Percentiles rank a stretch among this genome's conserved stretches.
Conservation (phyloP, 2,329 filamentous ascomycete genomes). For the Diaporthe batatas region DNA sequence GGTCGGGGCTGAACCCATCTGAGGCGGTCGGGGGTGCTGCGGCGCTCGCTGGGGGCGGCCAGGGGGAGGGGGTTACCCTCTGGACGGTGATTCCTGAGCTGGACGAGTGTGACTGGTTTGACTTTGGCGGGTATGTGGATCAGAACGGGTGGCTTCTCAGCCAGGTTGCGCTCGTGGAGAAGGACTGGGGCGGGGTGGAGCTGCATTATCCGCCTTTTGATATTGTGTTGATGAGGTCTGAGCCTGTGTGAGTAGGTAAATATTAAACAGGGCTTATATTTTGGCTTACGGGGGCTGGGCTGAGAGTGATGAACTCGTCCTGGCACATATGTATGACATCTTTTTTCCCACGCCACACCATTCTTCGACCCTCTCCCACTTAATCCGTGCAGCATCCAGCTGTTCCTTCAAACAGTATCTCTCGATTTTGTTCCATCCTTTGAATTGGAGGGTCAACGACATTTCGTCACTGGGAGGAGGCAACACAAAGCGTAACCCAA, state of each 20-base stretch:
- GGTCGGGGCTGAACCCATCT: constrained; percentile 11
- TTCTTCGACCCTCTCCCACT: no score
- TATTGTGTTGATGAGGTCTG: constrained; percentile 16
- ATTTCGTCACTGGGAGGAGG: neutral
- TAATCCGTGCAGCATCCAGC: no score
- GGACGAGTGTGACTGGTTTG: constrained; percentile 26
- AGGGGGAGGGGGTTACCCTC: neutral
- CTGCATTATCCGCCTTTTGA: constrained; percentile 26
- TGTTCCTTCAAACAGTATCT: no score
- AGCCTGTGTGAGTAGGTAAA: neutral
- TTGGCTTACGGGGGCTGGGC: no score
- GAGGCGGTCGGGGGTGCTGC: neutral
- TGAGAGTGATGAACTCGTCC: no score
- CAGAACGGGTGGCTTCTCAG: constrained; percentile 7
- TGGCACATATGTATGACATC: no score
- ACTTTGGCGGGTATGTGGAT: constrained; percentile 7
- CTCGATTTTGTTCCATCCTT: no score
- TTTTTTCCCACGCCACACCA: no score
- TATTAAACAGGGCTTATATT: no score
- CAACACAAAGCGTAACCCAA: neutral
- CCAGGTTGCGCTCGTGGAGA: constrained; percentile 27
- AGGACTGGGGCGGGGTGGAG: constrained; percentile 16
- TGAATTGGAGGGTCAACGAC: no score
- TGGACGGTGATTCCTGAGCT: neutral
- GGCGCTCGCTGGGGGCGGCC: neutral